Evolutionary conservation across 2,329 filamentous ascomycete species (phyloP), one percentile per base, ranked within the genome.

Genomic region (Clonostachys byssicola): DNA sequence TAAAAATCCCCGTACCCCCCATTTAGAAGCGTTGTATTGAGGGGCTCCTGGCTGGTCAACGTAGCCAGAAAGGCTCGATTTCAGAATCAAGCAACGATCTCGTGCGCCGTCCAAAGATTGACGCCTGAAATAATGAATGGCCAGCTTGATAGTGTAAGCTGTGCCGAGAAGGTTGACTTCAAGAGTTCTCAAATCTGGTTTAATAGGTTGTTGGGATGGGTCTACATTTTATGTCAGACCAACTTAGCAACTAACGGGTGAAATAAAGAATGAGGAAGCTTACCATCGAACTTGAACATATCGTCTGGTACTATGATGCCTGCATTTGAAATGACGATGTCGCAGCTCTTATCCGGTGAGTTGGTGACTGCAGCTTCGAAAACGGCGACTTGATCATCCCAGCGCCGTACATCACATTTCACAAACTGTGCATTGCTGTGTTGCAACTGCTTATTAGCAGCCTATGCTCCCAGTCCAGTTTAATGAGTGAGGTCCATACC

Each of bases 61-160:
- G 54, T 67, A 78, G 0, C 65, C 68, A 1, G 72, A 71, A 55
- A 78, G 65, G 47, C 69, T 73, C 5, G 70, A 70, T 1, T 68
- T 75, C 18, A 78, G 68, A 42, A 78, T 71, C 36, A 78, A 67
- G 47, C 72, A 73, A 2, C 74, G 64, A 48, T 77, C 72, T 8
- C 66, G 57, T 1, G 65, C 61, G 1, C 61, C 54, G 0, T 51
- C 59, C n/a, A 66, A 63, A 0, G 68, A 66, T 34, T 70, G 65
- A 40, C 66, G 61, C 2, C 70, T 55, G 53, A 75, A 75, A 49
- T 73, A 73, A 50, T 74, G 69, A 10, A 73, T 58, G 0, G 72
- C 72, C 0, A 75, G 60, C 50, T 74, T 75, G 48, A 66, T 63
- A 0, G 73, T 75, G 55, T 73, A 75, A 10, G 72, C 49, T 0